Evolutionary conservation across 805 yeast genomes (phyloP), one percentile per base, ranked within the genome.

Genomic region (Monosporozyma solicola): DNA sequence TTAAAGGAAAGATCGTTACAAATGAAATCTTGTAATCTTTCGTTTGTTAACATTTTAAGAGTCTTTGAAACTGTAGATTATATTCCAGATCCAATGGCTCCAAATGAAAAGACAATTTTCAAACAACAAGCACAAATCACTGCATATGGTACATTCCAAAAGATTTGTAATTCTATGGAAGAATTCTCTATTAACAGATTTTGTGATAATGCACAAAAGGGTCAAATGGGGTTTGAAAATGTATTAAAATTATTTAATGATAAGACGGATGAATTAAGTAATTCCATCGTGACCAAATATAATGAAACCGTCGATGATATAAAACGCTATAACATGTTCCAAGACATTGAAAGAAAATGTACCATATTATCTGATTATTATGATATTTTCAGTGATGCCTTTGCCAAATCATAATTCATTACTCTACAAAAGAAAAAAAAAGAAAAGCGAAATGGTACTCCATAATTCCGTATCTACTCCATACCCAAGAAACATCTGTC

Each of bases 141-240:
- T 1, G 96, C 98, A 0, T 85, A 83, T 67, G 87, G 89, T 8
- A 74, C 85, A 2, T 77, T 89, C 70, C 70, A 75, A 52, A 77
- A 80, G 54, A 69, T 94, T 5, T 85, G 95, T 66, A 86, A 82
- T 64, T 84, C 86, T 67, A 74, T 92, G 56, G 99, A 92, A 68
- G 95, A 89, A 49, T 92, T 97, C 96, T 80, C 91, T 0, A 85
- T 88, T 5, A 87, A 87, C 63, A 75, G 97, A 66, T 94, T 92
- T 69, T 81, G 83, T 47, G 94, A 87, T 66, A 92, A 92, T 68
- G 97, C 98, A 15, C 71, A 70, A 52, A 80, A 80, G 60, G 99
- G 99, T 32, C 85, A 83, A 59, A 59, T 70, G 32, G 99, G 97
- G 0, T 91, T 92, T 60, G 98, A 94, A 57, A 68, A 80, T 2